phyloP scores from a whole-genome alignment of 192 early-diverging fungal species.

The Backusella parvicylindrica region DNA sequence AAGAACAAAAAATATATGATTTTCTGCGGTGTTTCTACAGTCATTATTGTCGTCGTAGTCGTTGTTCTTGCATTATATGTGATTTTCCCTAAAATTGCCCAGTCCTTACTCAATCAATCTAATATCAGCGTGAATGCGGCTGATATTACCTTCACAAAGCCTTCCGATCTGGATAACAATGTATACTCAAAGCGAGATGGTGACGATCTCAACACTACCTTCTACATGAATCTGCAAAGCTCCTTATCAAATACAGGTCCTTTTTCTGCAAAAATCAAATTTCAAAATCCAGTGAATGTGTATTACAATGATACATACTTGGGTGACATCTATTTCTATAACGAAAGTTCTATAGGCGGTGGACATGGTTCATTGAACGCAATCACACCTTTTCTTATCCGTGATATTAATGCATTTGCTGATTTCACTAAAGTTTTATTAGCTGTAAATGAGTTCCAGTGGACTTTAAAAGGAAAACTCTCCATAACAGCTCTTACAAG shows the following conservation, averaged over 20 bases:
- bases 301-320: conserved; percentile 37
- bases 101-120: conserved; percentile 42
- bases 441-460: conserved; percentile 28
- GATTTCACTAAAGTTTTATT: conserved; percentile 47
- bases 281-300: conserved; percentile 42
- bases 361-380: conserved; percentile 35
- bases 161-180: neutral
- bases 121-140: conserved; percentile 33
- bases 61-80: conserved; percentile 50
- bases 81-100: conserved; percentile 49
- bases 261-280: conserved; percentile 44
- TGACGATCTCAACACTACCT: conserved; percentile 26
- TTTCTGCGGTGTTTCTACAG: conserved; percentile 42
- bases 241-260: conserved; percentile 42
- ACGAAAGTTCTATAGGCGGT: conserved; percentile 37
- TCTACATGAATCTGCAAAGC: conserved; percentile 38
- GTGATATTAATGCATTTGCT: conserved; percentile 36
- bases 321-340: conserved; percentile 35
- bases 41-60: conserved; percentile 41
- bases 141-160: conserved; percentile 39
- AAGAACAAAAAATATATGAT: conserved; percentile 50
- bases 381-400: conserved; percentile 34
- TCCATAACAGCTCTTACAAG: conserved; percentile 22
- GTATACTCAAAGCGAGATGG: neutral
- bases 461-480: conserved; percentile 22